A percentile compares a stretch with the other conserved stretches of the same genome.
phyloP scores from a whole-genome alignment of 2,329 filamentous ascomycete species.

The Fusarium anthophilum region DNA sequence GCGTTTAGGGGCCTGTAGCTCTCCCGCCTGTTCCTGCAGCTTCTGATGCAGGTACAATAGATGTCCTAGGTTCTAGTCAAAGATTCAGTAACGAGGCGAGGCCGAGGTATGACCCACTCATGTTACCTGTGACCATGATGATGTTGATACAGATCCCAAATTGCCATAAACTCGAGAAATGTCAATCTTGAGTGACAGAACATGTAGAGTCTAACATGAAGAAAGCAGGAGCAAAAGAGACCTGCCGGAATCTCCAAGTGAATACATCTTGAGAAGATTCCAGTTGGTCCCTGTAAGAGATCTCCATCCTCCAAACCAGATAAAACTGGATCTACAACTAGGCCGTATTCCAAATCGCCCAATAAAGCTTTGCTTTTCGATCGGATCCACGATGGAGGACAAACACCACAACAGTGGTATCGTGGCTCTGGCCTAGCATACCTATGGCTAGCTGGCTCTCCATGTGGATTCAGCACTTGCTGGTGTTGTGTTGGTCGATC shows the following conservation, averaged over 20 bases:
- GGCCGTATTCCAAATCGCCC: constrained; percentile 24
- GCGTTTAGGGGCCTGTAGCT: constrained; percentile 9
- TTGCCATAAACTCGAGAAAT: not conserved
- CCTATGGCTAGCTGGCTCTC: not conserved
- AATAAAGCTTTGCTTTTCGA: not conserved
- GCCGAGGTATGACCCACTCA: not conserved
- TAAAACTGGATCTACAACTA: constrained; percentile 2
- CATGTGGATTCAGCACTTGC: constrained; percentile 17
- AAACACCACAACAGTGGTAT: constrained; percentile 2
- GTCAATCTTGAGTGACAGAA: not conserved
- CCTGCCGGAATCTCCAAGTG: not conserved
- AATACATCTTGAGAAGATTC: constrained; percentile 2
- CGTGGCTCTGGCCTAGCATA: not conserved
- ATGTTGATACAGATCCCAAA: not conserved
- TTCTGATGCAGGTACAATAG: constrained; percentile 15
- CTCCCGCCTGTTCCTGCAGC: constrained; percentile 20
- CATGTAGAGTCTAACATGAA: not conserved
- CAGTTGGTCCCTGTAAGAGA: not conserved
- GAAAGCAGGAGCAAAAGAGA: not conserved
- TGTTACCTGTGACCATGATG: not conserved
- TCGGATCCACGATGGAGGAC: not conserved
- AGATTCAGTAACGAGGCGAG: not conserved
- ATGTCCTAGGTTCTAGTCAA: not conserved
- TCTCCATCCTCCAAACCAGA: constrained; percentile 12
- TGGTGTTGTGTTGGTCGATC: not conserved